Percentiles rank a stretch among this genome's conserved stretches.
These are phyloP conservation scores for Podila horticola DNA, from an alignment of 192 early-diverging fungal genomes.

Conservation along the genomic window DNA sequence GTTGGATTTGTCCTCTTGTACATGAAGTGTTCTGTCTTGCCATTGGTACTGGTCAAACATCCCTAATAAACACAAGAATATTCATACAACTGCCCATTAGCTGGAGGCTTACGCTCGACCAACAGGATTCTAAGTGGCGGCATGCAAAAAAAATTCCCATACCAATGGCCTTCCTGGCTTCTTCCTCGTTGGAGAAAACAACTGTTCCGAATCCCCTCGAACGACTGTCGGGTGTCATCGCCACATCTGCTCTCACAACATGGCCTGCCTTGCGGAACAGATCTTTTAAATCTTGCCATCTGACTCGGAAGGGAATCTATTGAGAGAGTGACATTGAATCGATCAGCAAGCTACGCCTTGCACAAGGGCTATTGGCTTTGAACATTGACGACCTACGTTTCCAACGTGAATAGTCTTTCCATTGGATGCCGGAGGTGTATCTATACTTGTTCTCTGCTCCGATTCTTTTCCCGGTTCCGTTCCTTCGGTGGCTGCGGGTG, in stretches of 20 bases:
- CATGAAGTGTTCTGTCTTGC: conserved; percentile 79
- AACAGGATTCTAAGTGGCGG: neutral
- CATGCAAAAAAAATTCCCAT: conserved; percentile 5
- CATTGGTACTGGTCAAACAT: conserved; percentile 75
- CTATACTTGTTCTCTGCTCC: neutral
- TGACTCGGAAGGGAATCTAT: conserved; percentile 76
- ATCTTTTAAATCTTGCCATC: conserved; percentile 81
- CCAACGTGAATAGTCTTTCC: conserved; percentile 70
- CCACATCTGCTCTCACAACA: conserved; percentile 74
- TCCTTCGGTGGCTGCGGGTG: neutral
- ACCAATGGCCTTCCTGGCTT: conserved; percentile 76
- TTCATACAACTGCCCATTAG: neutral
- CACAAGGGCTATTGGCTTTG: neutral
- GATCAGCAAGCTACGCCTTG: neutral
- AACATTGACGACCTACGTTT: conserved; percentile 61
- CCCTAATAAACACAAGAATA: conserved; percentile 19
- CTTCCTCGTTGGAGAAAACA: conserved; percentile 70
- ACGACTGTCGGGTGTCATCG: conserved; percentile 61
- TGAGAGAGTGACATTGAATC: neutral
- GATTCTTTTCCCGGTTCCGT: neutral
- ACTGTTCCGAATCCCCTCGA: conserved; percentile 82
- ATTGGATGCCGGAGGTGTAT: neutral
- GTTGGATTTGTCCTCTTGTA: conserved; percentile 73
- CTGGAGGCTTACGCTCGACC: neutral
- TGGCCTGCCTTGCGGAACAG: conserved; percentile 75